Evolutionary conservation across 768 basidiomycete genomes (phyloP), one percentile per base, ranked within the genome.

Genomic region (Rhizopogon roseolus): DNA sequence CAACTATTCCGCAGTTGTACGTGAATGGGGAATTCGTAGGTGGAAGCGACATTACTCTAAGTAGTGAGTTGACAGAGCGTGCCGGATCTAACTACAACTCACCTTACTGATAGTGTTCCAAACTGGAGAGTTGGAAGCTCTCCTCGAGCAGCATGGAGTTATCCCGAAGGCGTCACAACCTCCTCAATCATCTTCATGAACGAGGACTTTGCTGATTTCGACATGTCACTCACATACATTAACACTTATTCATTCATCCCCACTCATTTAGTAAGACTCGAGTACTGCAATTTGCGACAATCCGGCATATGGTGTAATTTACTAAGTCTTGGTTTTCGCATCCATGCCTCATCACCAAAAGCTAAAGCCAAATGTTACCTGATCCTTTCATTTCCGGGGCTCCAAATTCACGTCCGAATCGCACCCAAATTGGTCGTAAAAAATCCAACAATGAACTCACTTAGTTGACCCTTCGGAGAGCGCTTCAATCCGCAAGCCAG

Each of bases 1-100:
- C 96, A 13, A 99, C 96, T 17, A 86, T 99, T 59, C 96, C 96
- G 10, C 96, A 99, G 67, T 69, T 99, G 11, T 99, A 96, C 64
- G 79, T 98, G 36, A 85, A 90, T 51, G 96, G 95, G 5, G 94
- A 97, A 67, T 99, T 99, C 63, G 78, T 99, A 40, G 96, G 96
- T 32, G 97, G 96, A 50, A 97, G 95, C 68, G 96, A 99, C 73
- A 98, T 99, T 61, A 72, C 98, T 19, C 69, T 98, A 27, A 81
- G 84, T 59, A 97, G 93, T 94, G 64, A 73, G 93, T 84, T 48
- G 29, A 38, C 54, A 41, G 56, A 32, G 2, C 14, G 8, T 44
- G 45, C 45, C 32, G 16, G 34, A 49, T 39, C 28, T 16, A 48
- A 44, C 48, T 28, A 22, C 17, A 32, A 7, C 36, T 38, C 40